Conservation (phyloP, 306 rosid species). For the Cyamopsis tetragonoloba region DNA sequence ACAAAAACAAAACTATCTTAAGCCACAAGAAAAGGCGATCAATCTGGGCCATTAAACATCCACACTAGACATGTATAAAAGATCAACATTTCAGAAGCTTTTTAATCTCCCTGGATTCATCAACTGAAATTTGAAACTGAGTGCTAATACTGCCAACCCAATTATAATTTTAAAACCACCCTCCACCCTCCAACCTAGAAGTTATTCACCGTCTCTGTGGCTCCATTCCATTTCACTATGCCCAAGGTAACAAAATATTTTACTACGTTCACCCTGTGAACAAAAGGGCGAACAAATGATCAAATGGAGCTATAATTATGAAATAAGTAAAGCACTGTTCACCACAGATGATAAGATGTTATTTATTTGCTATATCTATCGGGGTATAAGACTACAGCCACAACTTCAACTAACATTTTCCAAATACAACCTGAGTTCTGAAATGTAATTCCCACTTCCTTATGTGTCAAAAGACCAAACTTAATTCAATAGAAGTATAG, state of each 20-base stretch:
- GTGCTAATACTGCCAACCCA: neutral
- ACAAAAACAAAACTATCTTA: neutral
- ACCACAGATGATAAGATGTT: neutral
- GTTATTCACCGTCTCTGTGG: neutral
- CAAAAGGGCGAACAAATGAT: too few relatives aligned
- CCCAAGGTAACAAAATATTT: slow-evolving; percentile 10
- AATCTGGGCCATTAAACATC: neutral
- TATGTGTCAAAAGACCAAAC: neutral
- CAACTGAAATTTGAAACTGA: neutral
- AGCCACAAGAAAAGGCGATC: neutral
- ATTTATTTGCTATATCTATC: neutral
- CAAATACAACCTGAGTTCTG: neutral
- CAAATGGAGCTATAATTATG: slow-evolving; percentile 11
- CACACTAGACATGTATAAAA: neutral
- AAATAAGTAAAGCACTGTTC: neutral
- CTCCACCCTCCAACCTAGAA: neutral
- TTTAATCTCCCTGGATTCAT: neutral
- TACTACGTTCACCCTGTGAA: neutral
- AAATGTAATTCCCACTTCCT: neutral
- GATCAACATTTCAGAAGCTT: slow-evolving; percentile 1
- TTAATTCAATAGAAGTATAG: neutral
- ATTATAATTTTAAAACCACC: slow-evolving; percentile 1
- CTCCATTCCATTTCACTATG: slow-evolving; percentile 2
- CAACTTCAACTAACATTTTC: neutral
- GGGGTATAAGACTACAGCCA: neutral